A percentile compares a stretch with the other conserved stretches of the same genome.
phyloP scores from a whole-genome alignment of 306 rosid genomes.

The Lathyrus aphaca region DNA sequence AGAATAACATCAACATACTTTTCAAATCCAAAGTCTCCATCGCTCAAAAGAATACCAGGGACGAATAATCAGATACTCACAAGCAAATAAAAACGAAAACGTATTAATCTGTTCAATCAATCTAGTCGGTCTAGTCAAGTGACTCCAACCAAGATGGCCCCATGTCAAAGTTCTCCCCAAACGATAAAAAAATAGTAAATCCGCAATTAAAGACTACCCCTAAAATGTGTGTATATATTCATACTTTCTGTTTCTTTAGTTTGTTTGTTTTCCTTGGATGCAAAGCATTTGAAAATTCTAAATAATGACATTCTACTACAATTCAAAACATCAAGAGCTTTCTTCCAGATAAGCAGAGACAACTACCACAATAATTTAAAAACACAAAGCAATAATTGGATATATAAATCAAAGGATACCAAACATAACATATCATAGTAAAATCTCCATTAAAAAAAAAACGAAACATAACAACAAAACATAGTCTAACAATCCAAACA shows the following conservation, averaged over 20 bases:
- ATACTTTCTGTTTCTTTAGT: not conserved
- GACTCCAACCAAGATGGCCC: not conserved
- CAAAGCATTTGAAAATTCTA: not conserved
- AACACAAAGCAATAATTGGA: not conserved
- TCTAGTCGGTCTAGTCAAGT: not conserved
- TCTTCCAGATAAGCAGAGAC: not conserved
- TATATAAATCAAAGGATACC: not conserved
- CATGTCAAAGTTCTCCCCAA: not conserved
- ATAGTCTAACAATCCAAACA: not conserved
- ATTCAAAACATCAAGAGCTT: not conserved
- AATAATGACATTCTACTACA: not conserved
- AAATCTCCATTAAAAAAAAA: not conserved
- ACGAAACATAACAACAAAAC: not conserved
- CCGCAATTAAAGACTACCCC: not conserved
- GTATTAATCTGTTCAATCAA: not conserved
- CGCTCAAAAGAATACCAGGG: constrained; percentile 1
- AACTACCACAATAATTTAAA: not conserved
- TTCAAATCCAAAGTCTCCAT: not conserved
- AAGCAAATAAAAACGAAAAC: not conserved
- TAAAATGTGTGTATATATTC: not conserved
- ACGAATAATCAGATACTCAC: not conserved
- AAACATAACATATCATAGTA: not conserved
- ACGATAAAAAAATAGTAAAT: not conserved
- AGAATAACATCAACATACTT: not conserved
- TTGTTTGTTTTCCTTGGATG: not conserved